Evolutionary conservation across 768 basidiomycete genomes (phyloP).

Genomic region (Lenzites betulinus): DNA sequence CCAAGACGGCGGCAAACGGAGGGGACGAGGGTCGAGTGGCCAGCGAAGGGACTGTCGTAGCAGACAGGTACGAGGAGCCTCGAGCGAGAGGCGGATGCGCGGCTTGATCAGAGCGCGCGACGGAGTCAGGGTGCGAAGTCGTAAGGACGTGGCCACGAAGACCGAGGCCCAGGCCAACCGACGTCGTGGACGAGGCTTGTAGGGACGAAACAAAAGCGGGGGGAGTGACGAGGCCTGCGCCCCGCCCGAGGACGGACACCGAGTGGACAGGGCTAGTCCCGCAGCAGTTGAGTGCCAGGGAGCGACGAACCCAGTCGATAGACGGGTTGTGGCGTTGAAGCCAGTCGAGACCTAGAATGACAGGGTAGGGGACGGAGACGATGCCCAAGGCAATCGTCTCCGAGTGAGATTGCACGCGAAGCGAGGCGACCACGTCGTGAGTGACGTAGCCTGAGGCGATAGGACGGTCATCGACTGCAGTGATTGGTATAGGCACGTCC

Average conservation of each 20-base stretch:
- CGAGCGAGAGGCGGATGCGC: not conserved
- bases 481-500: constrained; percentile 39
- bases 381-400: too few relatives aligned
- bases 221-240: too few relatives aligned
- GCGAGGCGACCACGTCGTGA: constrained; percentile 33
- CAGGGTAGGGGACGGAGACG: too few relatives aligned
- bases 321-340: constrained; percentile 37
- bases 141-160: constrained; percentile 8
- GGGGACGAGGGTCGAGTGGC: not conserved
- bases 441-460: constrained; percentile 39
- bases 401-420: constrained; percentile 30
- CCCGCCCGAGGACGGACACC: constrained; percentile 26
- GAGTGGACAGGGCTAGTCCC: not conserved
- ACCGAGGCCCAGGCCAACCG: constrained; percentile 25
- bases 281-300: constrained; percentile 30
- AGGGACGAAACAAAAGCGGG: not conserved
- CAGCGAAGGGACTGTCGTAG: not conserved
- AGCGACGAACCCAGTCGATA: constrained; percentile 37
- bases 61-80: not conserved
- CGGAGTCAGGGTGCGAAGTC: not conserved
- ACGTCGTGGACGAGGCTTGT: constrained; percentile 25
- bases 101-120: not conserved
- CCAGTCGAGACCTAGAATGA: constrained; percentile 44
- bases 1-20: not conserved
- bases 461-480: constrained; percentile 40